Evolutionary conservation across 768 basidiomycete genomes (phyloP).

Genomic region (Amanita jacksonii): DNA sequence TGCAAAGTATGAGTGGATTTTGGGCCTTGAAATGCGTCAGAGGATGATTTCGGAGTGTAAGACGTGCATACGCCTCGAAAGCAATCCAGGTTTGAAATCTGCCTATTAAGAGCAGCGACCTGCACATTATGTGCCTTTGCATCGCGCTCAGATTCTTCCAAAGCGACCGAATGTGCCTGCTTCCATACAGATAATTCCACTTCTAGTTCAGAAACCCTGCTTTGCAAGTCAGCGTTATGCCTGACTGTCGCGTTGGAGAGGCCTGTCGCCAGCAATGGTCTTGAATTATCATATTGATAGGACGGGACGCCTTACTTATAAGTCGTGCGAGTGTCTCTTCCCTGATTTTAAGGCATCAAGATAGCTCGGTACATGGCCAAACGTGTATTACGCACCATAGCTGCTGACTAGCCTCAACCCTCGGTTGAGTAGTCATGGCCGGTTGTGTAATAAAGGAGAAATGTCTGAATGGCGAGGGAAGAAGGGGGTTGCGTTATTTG

Average conservation of each 20-base stretch:
- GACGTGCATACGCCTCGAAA: conserved; percentile 28
- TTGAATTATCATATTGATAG: conserved; percentile 1
- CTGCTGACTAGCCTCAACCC: conserved; percentile 52
- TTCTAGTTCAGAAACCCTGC: conserved; percentile 57
- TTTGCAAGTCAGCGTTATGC: conserved; percentile 55
- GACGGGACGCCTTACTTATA: conserved; percentile 32
- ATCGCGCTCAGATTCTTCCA: conserved; percentile 56
- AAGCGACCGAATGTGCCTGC: conserved; percentile 52
- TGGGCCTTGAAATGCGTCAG: conserved; percentile 33
- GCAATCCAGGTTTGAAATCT: conserved; percentile 49
- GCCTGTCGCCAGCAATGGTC: conserved; percentile 26
- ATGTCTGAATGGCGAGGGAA: conserved; percentile 24
- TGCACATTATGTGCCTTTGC: conserved; percentile 60
- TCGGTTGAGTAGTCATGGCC: conserved; percentile 45
- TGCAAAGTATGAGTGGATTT: conserved; percentile 61
- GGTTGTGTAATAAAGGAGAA: conserved; percentile 27
- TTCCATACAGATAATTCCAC: conserved; percentile 64
- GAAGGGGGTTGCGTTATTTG: conserved; percentile 30
- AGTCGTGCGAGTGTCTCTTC: conserved; percentile 57
- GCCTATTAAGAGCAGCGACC: conserved; percentile 52
- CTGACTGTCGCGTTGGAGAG: conserved; percentile 56
- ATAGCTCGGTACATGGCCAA: conserved; percentile 8
- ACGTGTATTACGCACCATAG: conserved; percentile 46
- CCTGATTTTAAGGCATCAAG: conserved; percentile 28
- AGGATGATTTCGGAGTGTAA: neutral